These are phyloP conservation scores for Amphirosellinia nigrospora DNA, from an alignment of 495 filamentous ascomycete genomes.

Conservation along the genomic window DNA sequence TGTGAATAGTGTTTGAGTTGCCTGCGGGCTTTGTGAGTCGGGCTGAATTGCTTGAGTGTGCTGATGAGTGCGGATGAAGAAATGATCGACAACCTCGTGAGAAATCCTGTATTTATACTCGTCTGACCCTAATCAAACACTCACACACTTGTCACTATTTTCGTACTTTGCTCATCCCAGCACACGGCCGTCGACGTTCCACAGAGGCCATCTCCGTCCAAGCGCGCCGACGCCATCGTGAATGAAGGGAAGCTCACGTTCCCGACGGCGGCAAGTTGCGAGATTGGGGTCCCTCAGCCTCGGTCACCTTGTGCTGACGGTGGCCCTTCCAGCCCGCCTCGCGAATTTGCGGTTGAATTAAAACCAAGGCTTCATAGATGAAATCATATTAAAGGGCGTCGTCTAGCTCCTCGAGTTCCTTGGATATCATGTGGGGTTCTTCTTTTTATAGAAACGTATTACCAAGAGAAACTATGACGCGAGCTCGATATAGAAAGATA, in stretches of 20 bases:
- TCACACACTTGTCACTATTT: slow-evolving; percentile 6
- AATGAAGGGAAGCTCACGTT: slow-evolving; percentile 20
- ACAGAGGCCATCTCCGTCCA: neutral
- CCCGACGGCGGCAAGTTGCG: slow-evolving; percentile 32
- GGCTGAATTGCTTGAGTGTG: slow-evolving; percentile 34
- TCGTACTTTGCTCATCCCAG: slow-evolving; percentile 13
- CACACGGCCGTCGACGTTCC: slow-evolving; percentile 13
- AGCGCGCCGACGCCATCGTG: slow-evolving; percentile 32
- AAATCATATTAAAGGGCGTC: slow-evolving; percentile 52
- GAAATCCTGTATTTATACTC: slow-evolving; percentile 43
- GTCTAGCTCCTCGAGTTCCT: slow-evolving; percentile 37
- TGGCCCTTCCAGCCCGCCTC: slow-evolving; percentile 39
- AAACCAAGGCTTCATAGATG: slow-evolving; percentile 49
- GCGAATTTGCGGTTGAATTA: slow-evolving; percentile 58
- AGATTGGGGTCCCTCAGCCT: slow-evolving; percentile 34
- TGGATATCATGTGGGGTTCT: slow-evolving; percentile 38
- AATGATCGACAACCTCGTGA: slow-evolving; percentile 40
- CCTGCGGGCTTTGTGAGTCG: slow-evolving; percentile 16
- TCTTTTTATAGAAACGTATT: slow-evolving; percentile 53
- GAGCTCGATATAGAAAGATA: slow-evolving; percentile 15
- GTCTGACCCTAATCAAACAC: slow-evolving; percentile 12
- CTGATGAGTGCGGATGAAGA: slow-evolving; percentile 35
- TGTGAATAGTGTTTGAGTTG: slow-evolving; percentile 16
- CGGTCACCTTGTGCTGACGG: slow-evolving; percentile 29
- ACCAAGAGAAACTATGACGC: slow-evolving; percentile 26